Evolutionary conservation across 1,284 basidiomycete species (phyloP), one percentile per base, ranked within the genome.

Genomic region (Sanguinoderma infundibulare): DNA sequence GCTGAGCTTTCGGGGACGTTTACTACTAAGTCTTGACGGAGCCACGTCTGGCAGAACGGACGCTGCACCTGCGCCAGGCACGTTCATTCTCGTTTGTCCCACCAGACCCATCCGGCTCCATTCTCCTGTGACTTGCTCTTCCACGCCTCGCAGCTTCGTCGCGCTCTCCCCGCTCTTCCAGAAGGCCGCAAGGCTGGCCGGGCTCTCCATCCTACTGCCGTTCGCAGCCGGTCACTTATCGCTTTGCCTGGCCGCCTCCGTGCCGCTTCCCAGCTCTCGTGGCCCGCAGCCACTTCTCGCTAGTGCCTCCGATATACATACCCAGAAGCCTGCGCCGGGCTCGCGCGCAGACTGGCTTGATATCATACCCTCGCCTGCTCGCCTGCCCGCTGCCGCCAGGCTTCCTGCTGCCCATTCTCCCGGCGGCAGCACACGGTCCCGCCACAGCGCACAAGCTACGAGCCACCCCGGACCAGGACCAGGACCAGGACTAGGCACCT

Each of bases 251-350:
- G 52, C 57, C 57, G 51, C 32, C 17, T n/a, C 36, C 57, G 52
- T 59, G 57, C 52, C 57, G 57, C 52, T 30, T 53, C 57, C 50
- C n/a, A 38, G 24, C 24, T 15, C 17, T 46, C 24, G 24, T n/a
- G n/a, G n/a, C n/a, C n/a, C n/a, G n/a, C n/a, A n/a, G n/a, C n/a
- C n/a, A n/a, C n/a, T n/a, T n/a, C n/a, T n/a, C n/a, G 17, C 35
- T 36, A 17, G 32, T 24, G 50, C 35, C 42, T 38, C 57, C 42
- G 28, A 46, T 46, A 46, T n/a, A n/a, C n/a, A n/a, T n/a, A n/a
- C n/a, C 12, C 42, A 46, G 42, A 20, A 44, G 47, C 12, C 49
- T 17, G 30, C 1, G 22, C 36, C 24, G 32, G 12, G 32, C 38
- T 26, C 42, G 14, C 42, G 24, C 12, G 42, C 42, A 46, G 14